Evolutionary conservation across 768 basidiomycete species (phyloP), one percentile per base, ranked within the genome.

Genomic region (Rhizopogon salebrosus): DNA sequence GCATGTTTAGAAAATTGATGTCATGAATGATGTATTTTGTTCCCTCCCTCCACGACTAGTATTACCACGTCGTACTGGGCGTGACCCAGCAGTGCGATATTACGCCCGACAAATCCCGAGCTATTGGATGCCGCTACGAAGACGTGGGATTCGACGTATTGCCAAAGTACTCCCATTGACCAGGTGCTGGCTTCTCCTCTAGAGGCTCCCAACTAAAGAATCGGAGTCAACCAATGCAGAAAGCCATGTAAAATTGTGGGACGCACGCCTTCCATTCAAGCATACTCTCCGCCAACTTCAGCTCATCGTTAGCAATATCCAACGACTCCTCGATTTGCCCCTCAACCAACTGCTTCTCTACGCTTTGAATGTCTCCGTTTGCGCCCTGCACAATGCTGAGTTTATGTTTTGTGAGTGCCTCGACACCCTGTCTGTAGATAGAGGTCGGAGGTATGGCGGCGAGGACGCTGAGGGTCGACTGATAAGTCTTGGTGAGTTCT

Each of bases 191-290:
- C 54, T 83, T 85, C 66, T 92, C 87, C 64, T 87, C 87, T 56
- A 97, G 72, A 14, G 89, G 78, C 67, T 95, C 94, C 93, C 92
- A 97, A 36, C 95, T 93, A 60, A 41, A 54, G 20, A 3, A 56
- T 48, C 38, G 43, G 48, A 29, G 27, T 58, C 40, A 56, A 49
- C 53, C 38, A 39, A n/a, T 24, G 29, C 13, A 45, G 29, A 34
- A 38, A 34, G 54, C 51, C 35, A 54, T 37, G 42, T 4, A 56
- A 7, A 38, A 45, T 46, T 26, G 49, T 18, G n/a, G 41, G 49
- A 87, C 93, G 69, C 68, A 98, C 95, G 89, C 82, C 74, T 95
- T 95, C 93, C 92, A 98, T 64, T 94, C 87, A n/a, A 86, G 64
- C 87, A 97, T 89, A 71, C 89, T 89, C 29, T 74, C 74, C 4